A percentile compares a stretch with the other conserved stretches of the same genome.
These are phyloP conservation scores for Tetradesmus obliquus DNA, from an alignment of 139 green algal genomes.

Conservation along the genomic window DNA sequence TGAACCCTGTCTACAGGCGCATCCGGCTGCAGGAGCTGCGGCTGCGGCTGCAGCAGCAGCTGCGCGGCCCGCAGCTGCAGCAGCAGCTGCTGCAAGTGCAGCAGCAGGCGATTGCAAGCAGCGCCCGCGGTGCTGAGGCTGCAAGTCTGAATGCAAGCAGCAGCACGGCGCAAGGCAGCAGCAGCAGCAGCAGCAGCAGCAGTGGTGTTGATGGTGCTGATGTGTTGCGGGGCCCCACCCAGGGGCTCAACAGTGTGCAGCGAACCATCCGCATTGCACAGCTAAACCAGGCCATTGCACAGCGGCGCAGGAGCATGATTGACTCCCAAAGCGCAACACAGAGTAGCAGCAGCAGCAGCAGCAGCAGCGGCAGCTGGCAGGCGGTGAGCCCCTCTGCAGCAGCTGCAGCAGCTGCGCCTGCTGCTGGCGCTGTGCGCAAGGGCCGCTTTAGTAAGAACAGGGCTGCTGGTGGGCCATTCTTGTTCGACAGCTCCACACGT, in stretches of 20 bases:
- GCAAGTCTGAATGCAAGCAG: no score
- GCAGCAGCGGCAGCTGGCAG: neutral
- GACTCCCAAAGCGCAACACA: neutral
- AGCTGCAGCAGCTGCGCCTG: neutral
- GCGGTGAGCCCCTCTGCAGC: neutral
- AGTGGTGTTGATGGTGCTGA: neutral
- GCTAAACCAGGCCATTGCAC: neutral
- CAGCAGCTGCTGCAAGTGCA: constrained; percentile 20
- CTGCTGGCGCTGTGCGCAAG: neutral
- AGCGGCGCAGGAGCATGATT: neutral
- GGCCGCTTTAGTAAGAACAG: neutral
- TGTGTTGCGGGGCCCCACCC: neutral
- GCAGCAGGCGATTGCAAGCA: neutral
- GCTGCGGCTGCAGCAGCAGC: constrained; percentile 10
- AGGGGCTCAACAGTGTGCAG: constrained; percentile 15
- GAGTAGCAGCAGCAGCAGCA: neutral
- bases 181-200: neutral
- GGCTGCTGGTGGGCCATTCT: neutral
- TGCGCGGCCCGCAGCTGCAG: constrained; percentile 28
- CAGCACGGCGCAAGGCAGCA: neutral
- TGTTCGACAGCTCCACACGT: no score
- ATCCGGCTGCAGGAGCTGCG: constrained; percentile 31
- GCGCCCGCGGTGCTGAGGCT: neutral
- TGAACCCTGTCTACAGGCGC: constrained; percentile 26
- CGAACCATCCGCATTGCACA: constrained; percentile 20